Conservation (phyloP, 208 protist species). For the Naegleria fowleri region DNA sequence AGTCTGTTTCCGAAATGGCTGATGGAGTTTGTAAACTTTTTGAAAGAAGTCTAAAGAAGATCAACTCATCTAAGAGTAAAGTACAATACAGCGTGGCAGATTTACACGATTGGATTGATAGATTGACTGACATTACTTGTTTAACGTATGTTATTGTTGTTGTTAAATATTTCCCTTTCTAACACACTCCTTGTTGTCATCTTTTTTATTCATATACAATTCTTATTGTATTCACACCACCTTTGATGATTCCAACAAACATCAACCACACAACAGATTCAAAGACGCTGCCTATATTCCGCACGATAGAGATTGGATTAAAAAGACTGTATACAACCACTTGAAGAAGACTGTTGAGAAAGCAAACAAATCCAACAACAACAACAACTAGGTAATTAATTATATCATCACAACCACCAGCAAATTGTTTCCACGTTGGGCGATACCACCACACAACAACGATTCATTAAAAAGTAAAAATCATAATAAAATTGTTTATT, state of each 20-base stretch:
- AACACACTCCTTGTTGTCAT: no score
- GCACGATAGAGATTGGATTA: slow-evolving; percentile 32
- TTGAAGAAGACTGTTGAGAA: not conserved
- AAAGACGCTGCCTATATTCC: not conserved
- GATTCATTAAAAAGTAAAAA: no score
- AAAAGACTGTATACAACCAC: not conserved
- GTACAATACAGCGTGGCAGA: slow-evolving; percentile 19
- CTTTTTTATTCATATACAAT: no score
- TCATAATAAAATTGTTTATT: no score
- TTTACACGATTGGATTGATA: slow-evolving; percentile 23
- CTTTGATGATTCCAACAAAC: no score
- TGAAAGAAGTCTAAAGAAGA: slow-evolving; percentile 25
- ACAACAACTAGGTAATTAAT: not conserved
- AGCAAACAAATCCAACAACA: not conserved
- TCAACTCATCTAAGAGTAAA: not conserved
- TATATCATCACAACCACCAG: not conserved
- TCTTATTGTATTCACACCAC: no score
- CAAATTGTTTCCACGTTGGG: not conserved
- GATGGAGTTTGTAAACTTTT: slow-evolving; percentile 30
- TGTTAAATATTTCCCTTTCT: not conserved
- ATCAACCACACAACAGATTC: not conserved
- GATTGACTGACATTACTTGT: slow-evolving; percentile 15
- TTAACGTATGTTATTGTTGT: not conserved
- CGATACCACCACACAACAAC: no score
- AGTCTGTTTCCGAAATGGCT: not conserved